Evolutionary conservation across 1,284 basidiomycete genomes (phyloP).

Genomic region (Amylostereum areolatum): DNA sequence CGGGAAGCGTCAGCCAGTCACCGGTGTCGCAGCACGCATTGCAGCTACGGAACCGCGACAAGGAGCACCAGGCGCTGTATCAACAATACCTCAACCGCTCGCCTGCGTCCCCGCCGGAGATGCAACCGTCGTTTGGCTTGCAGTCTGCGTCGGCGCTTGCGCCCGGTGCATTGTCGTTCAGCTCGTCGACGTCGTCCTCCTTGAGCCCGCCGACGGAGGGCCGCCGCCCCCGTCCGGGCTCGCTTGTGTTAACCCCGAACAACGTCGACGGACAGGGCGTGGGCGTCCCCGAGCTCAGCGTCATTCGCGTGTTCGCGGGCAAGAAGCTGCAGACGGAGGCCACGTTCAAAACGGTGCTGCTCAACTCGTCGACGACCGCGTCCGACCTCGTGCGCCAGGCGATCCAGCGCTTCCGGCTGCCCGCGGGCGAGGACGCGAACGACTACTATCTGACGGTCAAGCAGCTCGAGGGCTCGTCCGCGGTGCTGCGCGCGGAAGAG

Average conservation of each 20-base stretch:
- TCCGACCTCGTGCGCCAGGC: constrained; percentile 86
- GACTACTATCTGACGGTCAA: constrained; percentile 93
- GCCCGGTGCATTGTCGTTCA: constrained; percentile 36
- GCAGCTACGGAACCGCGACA: constrained; percentile 79
- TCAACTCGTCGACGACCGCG: constrained; percentile 82
- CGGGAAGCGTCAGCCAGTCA: no score
- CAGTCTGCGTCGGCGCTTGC: constrained; percentile 59
- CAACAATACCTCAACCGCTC: constrained; percentile 84
- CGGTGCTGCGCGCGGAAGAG: constrained; percentile 65
- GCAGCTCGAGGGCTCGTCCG: constrained; percentile 82
- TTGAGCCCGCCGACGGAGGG: constrained; percentile 34
- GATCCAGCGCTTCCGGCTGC: constrained; percentile 86
- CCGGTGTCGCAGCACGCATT: constrained; percentile 42
- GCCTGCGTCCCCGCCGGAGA: constrained; percentile 68
- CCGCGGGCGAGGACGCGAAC: constrained; percentile 51
- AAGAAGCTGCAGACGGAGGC: constrained; percentile 84
- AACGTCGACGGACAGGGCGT: constrained; percentile 53
- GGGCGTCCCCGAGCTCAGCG: constrained; percentile 81
- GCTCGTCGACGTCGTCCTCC: constrained; percentile 25
- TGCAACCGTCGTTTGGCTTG: constrained; percentile 61
- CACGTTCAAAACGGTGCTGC: constrained; percentile 95
- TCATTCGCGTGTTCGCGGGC: constrained; percentile 93
- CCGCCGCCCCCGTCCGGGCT: constrained; percentile 59
- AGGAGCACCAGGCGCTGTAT: constrained; percentile 84
- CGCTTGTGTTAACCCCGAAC: constrained; percentile 60